Evolutionary conservation across 2,329 filamentous ascomycete genomes (phyloP), one percentile per base, ranked within the genome.

Genomic region (Xenoacremonium recifei): DNA sequence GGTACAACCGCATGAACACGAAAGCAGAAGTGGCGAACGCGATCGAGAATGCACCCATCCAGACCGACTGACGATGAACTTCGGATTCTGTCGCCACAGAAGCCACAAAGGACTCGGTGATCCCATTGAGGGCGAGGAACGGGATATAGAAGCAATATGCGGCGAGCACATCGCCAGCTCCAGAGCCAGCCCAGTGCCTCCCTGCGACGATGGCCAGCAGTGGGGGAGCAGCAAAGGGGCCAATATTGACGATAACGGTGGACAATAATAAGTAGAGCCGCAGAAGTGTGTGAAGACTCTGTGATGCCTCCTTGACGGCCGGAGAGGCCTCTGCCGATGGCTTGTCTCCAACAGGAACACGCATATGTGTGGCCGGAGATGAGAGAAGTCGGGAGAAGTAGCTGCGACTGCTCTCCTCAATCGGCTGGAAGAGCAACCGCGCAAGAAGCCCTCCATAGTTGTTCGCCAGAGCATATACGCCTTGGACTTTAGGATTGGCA

Each of bases 371-470:
- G 4, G 62, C 49, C 3, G 59, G 41, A 1, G 65, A 61, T 0
- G 74, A 65, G 17, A 96, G 80, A 1, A 96, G 72, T 23, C 86
- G 86, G 39, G 89, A 91, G 46, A 97, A 96, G 60, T 96, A 84
- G 59, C 85, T 90, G 29, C 95, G 85, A 50, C 87, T 91, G 62
- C 86, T 92, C 66, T 99, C 95, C 65, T 99, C 93, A 45, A 99
- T 82, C 6, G 93, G 95, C 59, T 97, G 93, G 63, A 99, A 92
- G 37, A 99, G 71, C 50, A 97, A 80, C 3, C 93, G 81, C 0
- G 93, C 93, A 20, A 95, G 71, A 1, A 99, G 78, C 3, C 91
- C 88, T 17, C 93, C 93, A 62, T 93, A 99, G 65, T 97, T 99
- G 56, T 90, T 90, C 39, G 92, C 93, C 5, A 99, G 76, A 0